These are phyloP conservation scores for Naganishia vishniacii DNA, from an alignment of 768 basidiomycete species.

Conservation along the genomic window DNA sequence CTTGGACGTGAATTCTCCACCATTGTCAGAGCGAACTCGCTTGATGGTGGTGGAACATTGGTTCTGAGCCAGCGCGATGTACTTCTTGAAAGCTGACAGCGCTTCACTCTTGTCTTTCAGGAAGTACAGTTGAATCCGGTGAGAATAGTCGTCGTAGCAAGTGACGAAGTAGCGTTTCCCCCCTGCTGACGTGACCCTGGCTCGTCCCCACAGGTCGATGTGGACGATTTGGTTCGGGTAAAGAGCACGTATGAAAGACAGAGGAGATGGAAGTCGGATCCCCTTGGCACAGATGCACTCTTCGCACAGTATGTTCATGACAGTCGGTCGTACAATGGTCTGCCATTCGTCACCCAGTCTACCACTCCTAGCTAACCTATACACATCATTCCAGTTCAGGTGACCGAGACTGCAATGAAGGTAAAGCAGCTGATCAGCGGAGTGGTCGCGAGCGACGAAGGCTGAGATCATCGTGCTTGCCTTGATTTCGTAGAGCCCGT, in stretches of 20 bases:
- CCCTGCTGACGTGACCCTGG: neutral
- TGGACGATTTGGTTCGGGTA: neutral
- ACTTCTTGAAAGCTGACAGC: neutral
- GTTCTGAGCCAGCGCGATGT: constrained; percentile 1
- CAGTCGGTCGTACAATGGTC: neutral
- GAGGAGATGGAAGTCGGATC: neutral
- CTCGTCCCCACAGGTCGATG: neutral
- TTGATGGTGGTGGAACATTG: constrained; percentile 16
- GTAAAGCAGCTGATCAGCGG: neutral
- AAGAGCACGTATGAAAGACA: neutral
- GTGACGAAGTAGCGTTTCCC: constrained; percentile 25
- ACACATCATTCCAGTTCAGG: constrained; percentile 6
- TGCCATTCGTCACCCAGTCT: constrained; percentile 3
- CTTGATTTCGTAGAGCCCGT: constrained; percentile 10
- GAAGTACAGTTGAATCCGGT: constrained; percentile 18
- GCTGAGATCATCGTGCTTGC: constrained; percentile 1
- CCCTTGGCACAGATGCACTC: neutral
- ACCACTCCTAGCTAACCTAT: constrained; percentile 1
- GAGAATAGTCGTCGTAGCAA: constrained; percentile 25
- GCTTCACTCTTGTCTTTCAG: constrained; percentile 20
- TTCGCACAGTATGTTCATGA: neutral
- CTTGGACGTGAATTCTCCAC: constrained; percentile 3
- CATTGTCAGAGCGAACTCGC: constrained; percentile 8
- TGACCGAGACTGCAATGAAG: constrained; percentile 12
- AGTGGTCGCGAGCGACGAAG: neutral